phyloP scores from a whole-genome alignment of 805 yeast genomes.

The Barnettozyma wickerhamii region DNA sequence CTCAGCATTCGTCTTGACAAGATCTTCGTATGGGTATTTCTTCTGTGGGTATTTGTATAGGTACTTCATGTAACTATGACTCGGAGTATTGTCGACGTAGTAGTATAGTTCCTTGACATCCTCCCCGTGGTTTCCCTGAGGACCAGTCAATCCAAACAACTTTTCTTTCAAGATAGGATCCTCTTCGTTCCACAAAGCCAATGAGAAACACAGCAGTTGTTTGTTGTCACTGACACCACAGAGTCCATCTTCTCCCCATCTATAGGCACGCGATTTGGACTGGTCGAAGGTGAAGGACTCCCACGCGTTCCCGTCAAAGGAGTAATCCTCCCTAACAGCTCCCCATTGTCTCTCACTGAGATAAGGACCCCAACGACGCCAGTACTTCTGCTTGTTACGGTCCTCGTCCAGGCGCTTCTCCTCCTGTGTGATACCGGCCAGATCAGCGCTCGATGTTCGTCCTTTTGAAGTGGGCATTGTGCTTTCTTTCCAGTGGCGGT shows the following conservation, averaged over 20 bases:
- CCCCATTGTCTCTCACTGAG: conserved; percentile 83
- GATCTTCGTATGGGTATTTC: conserved; percentile 75
- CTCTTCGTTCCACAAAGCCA: conserved; percentile 89
- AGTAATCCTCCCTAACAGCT: conserved; percentile 82
- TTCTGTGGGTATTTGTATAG: conserved; percentile 89
- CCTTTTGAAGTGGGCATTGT: conserved; percentile 13
- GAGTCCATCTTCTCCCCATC: conserved; percentile 97
- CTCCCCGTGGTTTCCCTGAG: conserved; percentile 94
- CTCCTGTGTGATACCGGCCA: conserved; percentile 29
- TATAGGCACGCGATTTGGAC: conserved; percentile 70
- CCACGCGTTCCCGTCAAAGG: conserved; percentile 88
- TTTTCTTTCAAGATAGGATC: conserved; percentile 84
- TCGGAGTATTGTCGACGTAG: conserved; percentile 87
- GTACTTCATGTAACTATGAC: conserved; percentile 89
- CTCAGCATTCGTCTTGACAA: conserved; percentile 61
- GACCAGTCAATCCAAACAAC: conserved; percentile 83
- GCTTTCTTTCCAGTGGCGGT: no score
- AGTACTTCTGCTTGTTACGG: conserved; percentile 42
- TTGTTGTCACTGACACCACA: conserved; percentile 87
- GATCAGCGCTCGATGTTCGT: conserved; percentile 22
- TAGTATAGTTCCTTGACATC: conserved; percentile 86
- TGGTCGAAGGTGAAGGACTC: conserved; percentile 81
- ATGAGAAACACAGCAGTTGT: conserved; percentile 68
- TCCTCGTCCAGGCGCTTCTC: conserved; percentile 34
- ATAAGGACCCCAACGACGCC: conserved; percentile 92